Conservation (phyloP, 1,284 basidiomycete species). For the Apiotrichum domesticum region DNA sequence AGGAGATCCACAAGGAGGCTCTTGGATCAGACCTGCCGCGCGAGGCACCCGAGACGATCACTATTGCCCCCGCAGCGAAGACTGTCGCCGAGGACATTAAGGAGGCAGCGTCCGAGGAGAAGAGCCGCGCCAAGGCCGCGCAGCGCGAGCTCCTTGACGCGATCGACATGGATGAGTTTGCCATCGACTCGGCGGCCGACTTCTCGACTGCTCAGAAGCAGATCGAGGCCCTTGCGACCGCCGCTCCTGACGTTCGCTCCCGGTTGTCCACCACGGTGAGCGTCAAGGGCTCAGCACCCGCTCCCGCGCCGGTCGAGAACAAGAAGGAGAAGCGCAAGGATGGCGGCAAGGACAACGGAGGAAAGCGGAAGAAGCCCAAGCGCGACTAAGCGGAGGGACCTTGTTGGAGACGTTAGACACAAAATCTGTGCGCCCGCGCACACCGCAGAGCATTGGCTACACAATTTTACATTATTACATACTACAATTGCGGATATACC, state of each 20-base stretch:
- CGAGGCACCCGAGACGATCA: not conserved
- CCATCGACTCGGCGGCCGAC: slow-evolving; percentile 66
- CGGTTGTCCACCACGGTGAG: slow-evolving; percentile 65
- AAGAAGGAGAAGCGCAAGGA: slow-evolving; percentile 50
- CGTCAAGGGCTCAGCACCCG: slow-evolving; percentile 55
- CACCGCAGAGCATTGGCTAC: not conserved
- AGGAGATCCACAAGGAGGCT: slow-evolving; percentile 73
- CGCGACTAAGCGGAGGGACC: not conserved
- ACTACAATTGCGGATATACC: slow-evolving; percentile 4
- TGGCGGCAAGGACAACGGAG: not conserved
- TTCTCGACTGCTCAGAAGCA: slow-evolving; percentile 69
- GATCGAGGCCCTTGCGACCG: slow-evolving; percentile 53
- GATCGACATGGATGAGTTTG: slow-evolving; percentile 77
- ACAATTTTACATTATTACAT: not conserved
- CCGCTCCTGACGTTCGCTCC: slow-evolving; percentile 39
- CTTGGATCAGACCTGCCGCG: slow-evolving; percentile 57
- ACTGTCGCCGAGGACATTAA: slow-evolving; percentile 57
- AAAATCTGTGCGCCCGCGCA: not conserved
- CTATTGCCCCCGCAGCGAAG: slow-evolving; percentile 32
- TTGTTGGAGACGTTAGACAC: not conserved
- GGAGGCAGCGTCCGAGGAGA: slow-evolving; percentile 48
- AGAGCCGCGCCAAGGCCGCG: slow-evolving; percentile 38
- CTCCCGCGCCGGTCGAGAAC: slow-evolving; percentile 48
- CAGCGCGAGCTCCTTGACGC: slow-evolving; percentile 80
- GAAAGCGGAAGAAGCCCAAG: slow-evolving; percentile 14